A percentile compares a stretch with the other conserved stretches of the same genome.
Conservation (phyloP, 768 basidiomycete genomes). For the Tylopilus sp. region DNA sequence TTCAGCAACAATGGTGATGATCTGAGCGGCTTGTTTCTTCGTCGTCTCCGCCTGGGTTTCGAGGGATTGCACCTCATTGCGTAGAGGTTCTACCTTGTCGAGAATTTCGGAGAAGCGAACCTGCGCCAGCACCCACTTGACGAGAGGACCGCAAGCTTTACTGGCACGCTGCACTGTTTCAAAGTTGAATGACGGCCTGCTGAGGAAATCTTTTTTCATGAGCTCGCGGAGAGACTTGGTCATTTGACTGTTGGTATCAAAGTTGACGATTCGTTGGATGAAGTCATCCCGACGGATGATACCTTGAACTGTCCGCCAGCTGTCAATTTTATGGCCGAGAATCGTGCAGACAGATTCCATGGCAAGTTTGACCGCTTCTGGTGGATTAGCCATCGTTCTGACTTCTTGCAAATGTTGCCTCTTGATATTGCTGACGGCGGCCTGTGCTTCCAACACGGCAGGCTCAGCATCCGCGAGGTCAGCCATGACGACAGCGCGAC, state of each 20-base stretch:
- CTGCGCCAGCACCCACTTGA: conserved; percentile 98
- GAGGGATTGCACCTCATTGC: conserved; percentile 91
- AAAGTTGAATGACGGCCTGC: conserved; percentile 88
- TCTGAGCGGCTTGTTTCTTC: conserved; percentile 86
- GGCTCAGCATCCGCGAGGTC: conserved; percentile 98
- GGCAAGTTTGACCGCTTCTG: conserved; percentile 93
- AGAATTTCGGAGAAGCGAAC: conserved; percentile 96
- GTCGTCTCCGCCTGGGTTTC: conserved; percentile 93
- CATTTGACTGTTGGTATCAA: conserved; percentile 90
- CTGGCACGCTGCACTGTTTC: conserved; percentile 94
- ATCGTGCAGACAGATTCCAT: conserved; percentile 99
- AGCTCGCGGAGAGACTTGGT: conserved; percentile 81
- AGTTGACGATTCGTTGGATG: conserved; percentile 92
- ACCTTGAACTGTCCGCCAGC: conserved; percentile 93
- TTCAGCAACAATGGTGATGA: conserved; percentile 89
- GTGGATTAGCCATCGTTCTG: conserved; percentile 96
- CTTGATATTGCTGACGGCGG: conserved; percentile 97
- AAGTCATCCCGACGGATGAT: conserved; percentile 97
- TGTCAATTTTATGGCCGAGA: conserved; percentile 94
- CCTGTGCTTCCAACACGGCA: conserved; percentile 90
- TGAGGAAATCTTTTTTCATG: conserved; percentile 93
- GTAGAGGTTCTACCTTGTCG: conserved; percentile 91
- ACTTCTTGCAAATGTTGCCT: conserved; percentile 96
- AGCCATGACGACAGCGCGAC: conserved; percentile 84
- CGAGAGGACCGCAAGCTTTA: conserved; percentile 95